phyloP scores from a whole-genome alignment of 2,329 filamentous ascomycete genomes.

The Botrytis deweyae region DNA sequence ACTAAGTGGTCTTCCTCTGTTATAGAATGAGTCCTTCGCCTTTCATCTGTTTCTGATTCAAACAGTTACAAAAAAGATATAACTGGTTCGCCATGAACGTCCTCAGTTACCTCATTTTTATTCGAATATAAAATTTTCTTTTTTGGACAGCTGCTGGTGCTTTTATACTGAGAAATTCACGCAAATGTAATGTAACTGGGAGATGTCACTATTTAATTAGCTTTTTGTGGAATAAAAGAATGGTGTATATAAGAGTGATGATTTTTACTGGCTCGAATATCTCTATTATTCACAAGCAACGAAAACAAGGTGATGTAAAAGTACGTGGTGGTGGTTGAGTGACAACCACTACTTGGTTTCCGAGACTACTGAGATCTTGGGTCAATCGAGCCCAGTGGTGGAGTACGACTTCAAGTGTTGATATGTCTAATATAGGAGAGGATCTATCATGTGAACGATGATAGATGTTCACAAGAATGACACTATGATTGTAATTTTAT shows the following conservation, averaged over 20 bases:
- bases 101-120: not conserved
- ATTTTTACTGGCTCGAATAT: not conserved
- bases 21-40: no score
- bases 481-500: not conserved
- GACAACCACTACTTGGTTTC: not conserved
- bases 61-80: fast-evolving
- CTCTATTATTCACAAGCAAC: not conserved
- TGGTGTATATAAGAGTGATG: not conserved
- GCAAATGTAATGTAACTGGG: no score
- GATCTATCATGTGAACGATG: fast-evolving
- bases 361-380: fast-evolving
- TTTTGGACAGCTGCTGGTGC: not conserved
- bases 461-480: not conserved
- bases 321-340: not conserved
- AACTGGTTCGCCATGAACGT: not conserved
- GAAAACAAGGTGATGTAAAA: no score
- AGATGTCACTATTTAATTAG: fast-evolving
- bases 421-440: not conserved
- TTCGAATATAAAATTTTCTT: fast-evolving
- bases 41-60: not conserved
- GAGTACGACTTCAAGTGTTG: fast-evolving
- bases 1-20: no score
- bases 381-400: fast-evolving
- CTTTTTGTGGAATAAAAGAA: not conserved
- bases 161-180: not conserved